These are phyloP conservation scores for Mariannaea sp. DNA, from an alignment of 2,329 filamentous ascomycete genomes.

Conservation along the genomic window DNA sequence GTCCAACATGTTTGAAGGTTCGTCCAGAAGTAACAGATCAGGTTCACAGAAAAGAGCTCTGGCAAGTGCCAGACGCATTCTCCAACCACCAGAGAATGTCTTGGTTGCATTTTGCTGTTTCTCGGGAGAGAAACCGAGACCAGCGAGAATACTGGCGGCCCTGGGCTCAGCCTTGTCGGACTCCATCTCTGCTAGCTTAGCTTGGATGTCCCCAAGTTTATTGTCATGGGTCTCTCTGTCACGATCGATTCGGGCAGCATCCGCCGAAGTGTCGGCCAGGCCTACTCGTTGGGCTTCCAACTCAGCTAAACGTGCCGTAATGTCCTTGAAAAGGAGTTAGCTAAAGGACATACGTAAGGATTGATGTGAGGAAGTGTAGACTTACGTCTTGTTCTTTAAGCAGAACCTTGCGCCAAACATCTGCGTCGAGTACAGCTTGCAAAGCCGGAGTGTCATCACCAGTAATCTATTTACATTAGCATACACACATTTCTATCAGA, in stretches of 20 bases:
- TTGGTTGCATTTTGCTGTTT: conserved; percentile 91
- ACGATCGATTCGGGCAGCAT: conserved; percentile 82
- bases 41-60: conserved; percentile 97
- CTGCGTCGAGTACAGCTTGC: conserved; percentile 94
- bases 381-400: conserved; percentile 83
- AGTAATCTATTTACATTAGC: conserved; percentile 65
- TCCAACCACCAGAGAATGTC: conserved; percentile 99
- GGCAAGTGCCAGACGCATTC: conserved; percentile 94
- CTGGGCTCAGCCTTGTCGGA: conserved; percentile 97
- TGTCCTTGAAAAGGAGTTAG: conserved; percentile 62
- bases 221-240: conserved; percentile 90
- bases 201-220: conserved; percentile 87
- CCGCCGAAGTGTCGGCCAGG: conserved; percentile 88
- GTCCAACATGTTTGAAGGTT: conserved; percentile 99
- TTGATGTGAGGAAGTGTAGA: conserved; percentile 27
- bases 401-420: conserved; percentile 97
- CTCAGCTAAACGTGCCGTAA: conserved; percentile 72
- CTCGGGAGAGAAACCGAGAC: conserved; percentile 94
- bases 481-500: background rate
- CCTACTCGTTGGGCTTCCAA: conserved; percentile 78
- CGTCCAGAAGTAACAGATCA: conserved; percentile 92
- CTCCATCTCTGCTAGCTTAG: conserved; percentile 96
- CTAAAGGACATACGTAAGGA: conserved; percentile 4
- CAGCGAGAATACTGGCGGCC: conserved; percentile 93
- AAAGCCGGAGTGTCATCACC: conserved; percentile 95